phyloP scores from a whole-genome alignment of 805 yeast species.

The Pichia manshurica region DNA sequence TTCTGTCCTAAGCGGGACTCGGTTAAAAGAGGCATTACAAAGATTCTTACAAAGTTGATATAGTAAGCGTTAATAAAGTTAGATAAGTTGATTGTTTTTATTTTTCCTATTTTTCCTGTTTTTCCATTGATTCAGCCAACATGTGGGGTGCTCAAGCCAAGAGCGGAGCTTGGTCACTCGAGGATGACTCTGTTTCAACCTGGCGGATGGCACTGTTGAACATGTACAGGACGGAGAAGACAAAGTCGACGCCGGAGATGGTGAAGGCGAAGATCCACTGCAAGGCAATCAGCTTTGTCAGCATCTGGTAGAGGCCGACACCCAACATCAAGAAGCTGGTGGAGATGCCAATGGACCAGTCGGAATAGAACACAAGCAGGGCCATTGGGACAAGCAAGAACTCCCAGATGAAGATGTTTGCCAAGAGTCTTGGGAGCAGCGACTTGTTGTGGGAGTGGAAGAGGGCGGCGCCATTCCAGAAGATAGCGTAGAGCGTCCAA shows the following conservation, averaged over 20 bases:
- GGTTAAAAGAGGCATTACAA: too few species aligned
- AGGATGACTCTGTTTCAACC: constrained; percentile 6
- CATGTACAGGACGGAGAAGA: constrained; percentile 44
- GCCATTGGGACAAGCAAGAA: constrained; percentile 60
- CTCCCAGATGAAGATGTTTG: constrained; percentile 75
- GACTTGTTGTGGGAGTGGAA: constrained; percentile 51
- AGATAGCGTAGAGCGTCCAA: constrained; percentile 67
- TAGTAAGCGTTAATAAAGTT: neutral
- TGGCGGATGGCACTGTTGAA: constrained; percentile 30
- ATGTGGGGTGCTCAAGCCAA: constrained; percentile 17
- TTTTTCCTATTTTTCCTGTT: too few species aligned
- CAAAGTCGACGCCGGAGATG: constrained; percentile 52
- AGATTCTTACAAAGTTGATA: neutral
- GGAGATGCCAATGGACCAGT: constrained; percentile 64
- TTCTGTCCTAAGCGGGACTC: too few species aligned
- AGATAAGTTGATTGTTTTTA: too few species aligned
- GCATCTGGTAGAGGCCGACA: constrained; percentile 63
- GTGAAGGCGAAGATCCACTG: constrained; percentile 83
- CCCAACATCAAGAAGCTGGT: constrained; percentile 56
- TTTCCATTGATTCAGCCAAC: too few species aligned
- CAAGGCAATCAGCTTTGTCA: constrained; percentile 63
- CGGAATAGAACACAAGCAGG: constrained; percentile 54
- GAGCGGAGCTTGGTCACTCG: constrained; percentile 31
- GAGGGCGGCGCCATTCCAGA: constrained; percentile 83
- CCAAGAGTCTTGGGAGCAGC: constrained; percentile 58